A percentile compares a stretch with the other conserved stretches of the same genome.
Conservation (phyloP, 768 basidiomycete genomes). For the Heimioporus sp. region DNA sequence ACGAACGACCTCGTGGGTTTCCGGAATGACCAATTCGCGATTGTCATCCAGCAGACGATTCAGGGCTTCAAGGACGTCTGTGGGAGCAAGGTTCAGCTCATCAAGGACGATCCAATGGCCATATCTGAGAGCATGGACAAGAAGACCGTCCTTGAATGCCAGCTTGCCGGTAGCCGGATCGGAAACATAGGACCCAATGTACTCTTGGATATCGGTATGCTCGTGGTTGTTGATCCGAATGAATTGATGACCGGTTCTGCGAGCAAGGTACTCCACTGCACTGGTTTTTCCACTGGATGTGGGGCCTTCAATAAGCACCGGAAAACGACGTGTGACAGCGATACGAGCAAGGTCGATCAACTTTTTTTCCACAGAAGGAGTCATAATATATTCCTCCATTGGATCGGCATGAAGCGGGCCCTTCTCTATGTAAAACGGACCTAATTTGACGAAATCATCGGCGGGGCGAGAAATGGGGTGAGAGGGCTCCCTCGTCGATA, state of each 20-base stretch:
- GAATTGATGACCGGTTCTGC: slow-evolving; percentile 90
- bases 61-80: slow-evolving; percentile 95
- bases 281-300: slow-evolving; percentile 98
- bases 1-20: slow-evolving; percentile 90
- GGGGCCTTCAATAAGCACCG: slow-evolving; percentile 95
- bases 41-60: slow-evolving; percentile 98
- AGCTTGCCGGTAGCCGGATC: slow-evolving; percentile 92
- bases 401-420: slow-evolving; percentile 66
- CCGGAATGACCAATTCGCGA: slow-evolving; percentile 91
- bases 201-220: slow-evolving; percentile 99
- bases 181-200: slow-evolving; percentile 94
- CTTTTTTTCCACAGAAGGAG: slow-evolving; percentile 92
- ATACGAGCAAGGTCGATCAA: slow-evolving; percentile 94
- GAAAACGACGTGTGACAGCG: slow-evolving; percentile 83
- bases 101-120: slow-evolving; percentile 99
- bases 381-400: slow-evolving; percentile 86
- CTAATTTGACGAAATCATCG: slow-evolving; percentile 75
- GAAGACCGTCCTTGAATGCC: slow-evolving; percentile 89
- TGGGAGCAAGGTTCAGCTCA: slow-evolving; percentile 95
- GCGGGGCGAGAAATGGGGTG: slow-evolving; percentile 44
- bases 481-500: slow-evolving; percentile 68
- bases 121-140: slow-evolving; percentile 85
- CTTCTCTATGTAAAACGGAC: slow-evolving; percentile 85
- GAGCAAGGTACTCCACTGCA: slow-evolving; percentile 93
- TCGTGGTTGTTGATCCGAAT: slow-evolving; percentile 99